Evolutionary conservation across 768 basidiomycete species (phyloP).

Genomic region (Cystofilobasidium ferigula): DNA sequence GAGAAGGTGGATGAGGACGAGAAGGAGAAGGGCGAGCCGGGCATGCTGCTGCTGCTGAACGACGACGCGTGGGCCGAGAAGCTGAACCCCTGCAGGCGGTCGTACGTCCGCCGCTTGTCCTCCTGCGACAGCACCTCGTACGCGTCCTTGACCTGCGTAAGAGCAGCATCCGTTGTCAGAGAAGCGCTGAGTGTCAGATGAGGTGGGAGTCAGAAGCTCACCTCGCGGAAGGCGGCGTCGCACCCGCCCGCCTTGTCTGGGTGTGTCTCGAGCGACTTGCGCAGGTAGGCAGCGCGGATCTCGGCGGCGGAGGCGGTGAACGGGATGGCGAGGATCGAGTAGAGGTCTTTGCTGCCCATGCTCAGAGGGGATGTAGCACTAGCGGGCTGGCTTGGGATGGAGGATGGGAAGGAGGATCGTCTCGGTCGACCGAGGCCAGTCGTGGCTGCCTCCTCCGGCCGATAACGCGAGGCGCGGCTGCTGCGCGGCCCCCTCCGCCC

Average conservation of each 20-base stretch:
- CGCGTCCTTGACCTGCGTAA: background rate
- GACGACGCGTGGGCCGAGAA: too few relatives aligned
- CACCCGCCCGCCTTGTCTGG: background rate
- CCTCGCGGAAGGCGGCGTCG: background rate
- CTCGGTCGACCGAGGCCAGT: too few relatives aligned
- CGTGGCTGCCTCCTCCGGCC: too few relatives aligned
- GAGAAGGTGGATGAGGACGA: background rate
- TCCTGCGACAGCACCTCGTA: background rate
- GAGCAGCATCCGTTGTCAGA: background rate
- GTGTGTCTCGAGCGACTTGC: background rate
- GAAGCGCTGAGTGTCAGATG: background rate
- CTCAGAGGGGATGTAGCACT: too few relatives aligned
- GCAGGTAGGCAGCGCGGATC: background rate
- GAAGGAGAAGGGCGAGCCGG: background rate
- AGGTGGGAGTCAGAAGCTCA: background rate
- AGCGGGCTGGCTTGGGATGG: too few relatives aligned
- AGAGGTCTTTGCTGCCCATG: too few relatives aligned
- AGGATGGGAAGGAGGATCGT: too few relatives aligned
- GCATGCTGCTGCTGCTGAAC: too few relatives aligned
- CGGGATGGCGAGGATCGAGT: background rate
- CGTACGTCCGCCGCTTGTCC: background rate
- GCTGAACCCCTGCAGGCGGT: background rate
- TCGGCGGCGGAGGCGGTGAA: background rate
- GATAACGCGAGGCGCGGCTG: too few relatives aligned
- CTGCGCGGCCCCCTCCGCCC: too few relatives aligned